phyloP scores from a whole-genome alignment of 2,329 filamentous ascomycete genomes.

The Myriangium duriaei region DNA sequence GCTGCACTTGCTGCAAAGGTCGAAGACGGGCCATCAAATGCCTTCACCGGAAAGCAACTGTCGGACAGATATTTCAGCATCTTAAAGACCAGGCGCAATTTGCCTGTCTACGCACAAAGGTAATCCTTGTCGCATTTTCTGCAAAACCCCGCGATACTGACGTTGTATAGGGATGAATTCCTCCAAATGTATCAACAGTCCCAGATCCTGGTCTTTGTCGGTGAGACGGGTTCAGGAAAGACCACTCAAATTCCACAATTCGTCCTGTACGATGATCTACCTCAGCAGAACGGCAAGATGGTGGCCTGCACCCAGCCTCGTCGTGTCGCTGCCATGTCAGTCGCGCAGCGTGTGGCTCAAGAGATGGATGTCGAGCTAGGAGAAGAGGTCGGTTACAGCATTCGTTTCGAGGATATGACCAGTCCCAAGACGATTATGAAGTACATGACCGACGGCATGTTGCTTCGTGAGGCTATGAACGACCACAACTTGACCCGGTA shows the following conservation, averaged over 20 bases:
- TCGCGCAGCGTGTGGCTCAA: slow-evolving; percentile 92
- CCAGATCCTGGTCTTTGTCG: slow-evolving; percentile 96
- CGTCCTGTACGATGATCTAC: slow-evolving; percentile 91
- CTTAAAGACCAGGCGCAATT: slow-evolving; percentile 65
- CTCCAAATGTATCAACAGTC: slow-evolving; percentile 82
- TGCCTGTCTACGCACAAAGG: slow-evolving; percentile 88
- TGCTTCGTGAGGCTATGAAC: slow-evolving; percentile 90
- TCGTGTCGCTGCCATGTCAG: slow-evolving; percentile 96
- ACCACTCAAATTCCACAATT: slow-evolving; percentile 99
- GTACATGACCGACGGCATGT: slow-evolving; percentile 99
- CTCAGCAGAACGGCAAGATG: slow-evolving; percentile 73
- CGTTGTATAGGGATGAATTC: slow-evolving; percentile 64
- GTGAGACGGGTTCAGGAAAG: slow-evolving; percentile 98
- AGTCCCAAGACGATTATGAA: slow-evolving; percentile 82
- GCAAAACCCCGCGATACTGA: neutral
- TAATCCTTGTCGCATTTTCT: slow-evolving; percentile 29
- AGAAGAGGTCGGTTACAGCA: slow-evolving; percentile 94
- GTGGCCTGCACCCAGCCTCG: slow-evolving; percentile 95
- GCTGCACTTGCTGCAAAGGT: slow-evolving; percentile 57
- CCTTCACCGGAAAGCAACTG: slow-evolving; percentile 68
- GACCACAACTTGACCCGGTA: slow-evolving; percentile 86
- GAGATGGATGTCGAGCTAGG: slow-evolving; percentile 91
- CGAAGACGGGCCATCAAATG: slow-evolving; percentile 72
- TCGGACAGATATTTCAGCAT: slow-evolving; percentile 84
- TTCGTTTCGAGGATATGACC: slow-evolving; percentile 95